Evolutionary conservation across 148 eudicot genomes (phyloP).

Genomic region (Amaranthus hypochondriacus): DNA sequence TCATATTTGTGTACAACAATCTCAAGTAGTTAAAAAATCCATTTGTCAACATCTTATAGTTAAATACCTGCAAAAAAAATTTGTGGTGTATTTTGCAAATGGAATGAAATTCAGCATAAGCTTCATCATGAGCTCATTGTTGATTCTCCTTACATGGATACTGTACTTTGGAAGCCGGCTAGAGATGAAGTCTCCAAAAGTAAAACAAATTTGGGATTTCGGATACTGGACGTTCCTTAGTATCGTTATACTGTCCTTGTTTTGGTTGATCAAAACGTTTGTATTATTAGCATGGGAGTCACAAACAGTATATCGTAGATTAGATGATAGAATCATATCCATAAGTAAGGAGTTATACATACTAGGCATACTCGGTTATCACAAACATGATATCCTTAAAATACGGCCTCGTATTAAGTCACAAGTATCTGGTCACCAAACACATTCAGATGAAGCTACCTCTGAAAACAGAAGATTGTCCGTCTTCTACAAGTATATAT

Average conservation of each 20-base stretch:
- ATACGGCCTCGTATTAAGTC: too few relatives aligned
- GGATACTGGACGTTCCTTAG: constrained; percentile 8
- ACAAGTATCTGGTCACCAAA: too few relatives aligned
- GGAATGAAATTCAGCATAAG: constrained; percentile 18
- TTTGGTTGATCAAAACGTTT: constrained; percentile 20
- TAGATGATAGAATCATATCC: background rate
- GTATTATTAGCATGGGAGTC: constrained; percentile 16
- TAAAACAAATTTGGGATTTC: background rate
- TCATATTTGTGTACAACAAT: too few relatives aligned
- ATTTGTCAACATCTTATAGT: too few relatives aligned
- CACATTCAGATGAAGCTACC: too few relatives aligned
- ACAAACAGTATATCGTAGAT: background rate
- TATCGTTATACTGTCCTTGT: background rate
- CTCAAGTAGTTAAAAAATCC: too few relatives aligned
- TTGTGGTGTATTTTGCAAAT: constrained; percentile 7
- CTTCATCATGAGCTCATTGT: constrained; percentile 14
- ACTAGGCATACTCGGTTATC: background rate
- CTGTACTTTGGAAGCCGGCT: background rate
- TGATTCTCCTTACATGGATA: constrained; percentile 18
- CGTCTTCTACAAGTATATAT: too few relatives aligned
- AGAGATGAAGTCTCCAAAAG: background rate
- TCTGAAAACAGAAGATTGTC: too few relatives aligned
- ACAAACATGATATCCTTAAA: background rate
- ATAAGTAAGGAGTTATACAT: constrained; percentile 6
- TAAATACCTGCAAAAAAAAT: background rate